A percentile compares a stretch with the other conserved stretches of the same genome.
phyloP scores from a whole-genome alignment of 495 filamentous ascomycete species.

The Usnea hakonensis region DNA sequence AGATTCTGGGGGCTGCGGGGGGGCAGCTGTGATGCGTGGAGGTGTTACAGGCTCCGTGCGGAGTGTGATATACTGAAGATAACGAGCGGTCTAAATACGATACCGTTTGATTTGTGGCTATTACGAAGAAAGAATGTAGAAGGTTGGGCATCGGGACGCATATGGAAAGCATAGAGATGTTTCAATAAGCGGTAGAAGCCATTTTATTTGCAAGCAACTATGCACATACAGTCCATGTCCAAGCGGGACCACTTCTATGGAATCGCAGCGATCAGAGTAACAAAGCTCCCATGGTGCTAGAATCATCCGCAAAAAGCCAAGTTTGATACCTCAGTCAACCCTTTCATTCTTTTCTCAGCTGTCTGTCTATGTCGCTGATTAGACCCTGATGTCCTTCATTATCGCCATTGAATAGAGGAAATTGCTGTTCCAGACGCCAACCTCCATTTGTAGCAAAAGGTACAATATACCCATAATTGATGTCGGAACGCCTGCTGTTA shows the following conservation, averaged over 20 bases:
- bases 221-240: constrained; percentile 12
- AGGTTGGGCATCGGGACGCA: not conserved
- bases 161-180: not conserved
- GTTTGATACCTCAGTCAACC: not conserved
- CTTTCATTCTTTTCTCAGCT: not conserved
- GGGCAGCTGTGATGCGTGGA: constrained; percentile 28
- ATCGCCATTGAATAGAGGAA: not conserved
- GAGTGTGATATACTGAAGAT: not conserved
- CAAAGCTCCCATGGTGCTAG: constrained; percentile 8
- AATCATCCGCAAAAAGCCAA: constrained; percentile 5
- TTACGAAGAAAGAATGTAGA: not conserved
- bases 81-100: not conserved
- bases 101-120: not conserved
- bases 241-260: constrained; percentile 10
- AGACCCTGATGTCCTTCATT: not conserved
- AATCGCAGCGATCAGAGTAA: constrained; percentile 10
- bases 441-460: constrained; percentile 4
- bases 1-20: constrained; percentile 64
- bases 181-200: not conserved
- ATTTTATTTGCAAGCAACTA: constrained; percentile 12
- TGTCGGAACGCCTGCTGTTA: constrained; percentile 6
- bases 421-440: not conserved
- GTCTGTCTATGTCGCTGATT: not conserved
- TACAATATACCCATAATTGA: constrained; percentile 1
- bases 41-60: not conserved